Percentiles rank a stretch among this genome's conserved stretches.
phyloP scores from a whole-genome alignment of 2,329 filamentous ascomycete species.

The Balansia obtecta region DNA sequence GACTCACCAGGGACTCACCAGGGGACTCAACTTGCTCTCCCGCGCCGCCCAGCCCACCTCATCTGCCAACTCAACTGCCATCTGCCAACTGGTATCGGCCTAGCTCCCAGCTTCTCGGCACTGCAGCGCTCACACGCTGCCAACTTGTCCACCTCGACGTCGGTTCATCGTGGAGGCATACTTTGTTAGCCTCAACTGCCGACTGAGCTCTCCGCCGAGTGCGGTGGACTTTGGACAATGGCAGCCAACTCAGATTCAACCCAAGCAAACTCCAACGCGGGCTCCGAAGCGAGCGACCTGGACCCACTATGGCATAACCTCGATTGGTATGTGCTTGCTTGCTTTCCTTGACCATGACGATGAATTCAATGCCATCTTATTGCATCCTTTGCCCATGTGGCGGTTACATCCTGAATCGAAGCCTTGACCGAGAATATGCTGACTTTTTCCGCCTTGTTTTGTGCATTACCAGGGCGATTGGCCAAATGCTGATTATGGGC shows the following conservation, averaged over 20 bases:
- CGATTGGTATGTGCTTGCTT: constrained; percentile 48
- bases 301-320: constrained; percentile 64
- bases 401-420: background rate
- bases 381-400: background rate
- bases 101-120: too few species aligned
- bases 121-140: background rate
- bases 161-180: background rate
- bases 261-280: constrained; percentile 9
- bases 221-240: constrained; percentile 16
- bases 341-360: too few species aligned
- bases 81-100: too few species aligned
- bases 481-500: constrained; percentile 71
- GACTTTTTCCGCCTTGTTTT: background rate
- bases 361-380: background rate
- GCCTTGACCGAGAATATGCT: background rate
- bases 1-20: too few species aligned
- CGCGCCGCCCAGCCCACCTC: too few species aligned
- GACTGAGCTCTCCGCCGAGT: background rate
- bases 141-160: background rate
- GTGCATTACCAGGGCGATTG: constrained; percentile 45
- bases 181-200: background rate
- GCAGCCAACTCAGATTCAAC: constrained; percentile 16
- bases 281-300: constrained; percentile 16
- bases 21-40: too few species aligned
- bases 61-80: too few species aligned